Percentiles rank a stretch among this genome's conserved stretches.
Conservation (phyloP, 768 basidiomycete species). For the Xerocomellus chrysenteron region DNA sequence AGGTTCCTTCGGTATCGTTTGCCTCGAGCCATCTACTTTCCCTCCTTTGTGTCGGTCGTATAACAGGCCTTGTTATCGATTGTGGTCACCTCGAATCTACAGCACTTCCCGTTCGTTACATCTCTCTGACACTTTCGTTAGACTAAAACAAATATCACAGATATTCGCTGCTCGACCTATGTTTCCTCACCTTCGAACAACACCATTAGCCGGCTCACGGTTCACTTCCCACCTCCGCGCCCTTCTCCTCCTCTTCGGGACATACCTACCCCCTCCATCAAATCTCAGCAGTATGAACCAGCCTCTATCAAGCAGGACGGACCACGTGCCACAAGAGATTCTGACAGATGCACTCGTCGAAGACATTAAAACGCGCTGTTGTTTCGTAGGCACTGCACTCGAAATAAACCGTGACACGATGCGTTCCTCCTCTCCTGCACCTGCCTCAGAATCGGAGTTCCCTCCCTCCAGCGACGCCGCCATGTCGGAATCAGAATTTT, state of each 20-base stretch:
- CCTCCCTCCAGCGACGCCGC: conserved; percentile 53
- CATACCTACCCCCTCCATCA: conserved; percentile 79
- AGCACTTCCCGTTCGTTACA: conserved; percentile 70
- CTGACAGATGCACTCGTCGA: conserved; percentile 82
- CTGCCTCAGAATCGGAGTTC: conserved; percentile 39
- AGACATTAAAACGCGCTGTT: conserved; percentile 86
- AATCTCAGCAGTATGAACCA: conserved; percentile 65
- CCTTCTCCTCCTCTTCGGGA: conserved; percentile 80
- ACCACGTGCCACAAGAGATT: conserved; percentile 73
- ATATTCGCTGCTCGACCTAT: conserved; percentile 88
- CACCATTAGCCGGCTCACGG: conserved; percentile 84
- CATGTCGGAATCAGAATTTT: conserved; percentile 69
- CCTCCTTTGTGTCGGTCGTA: conserved; percentile 80
- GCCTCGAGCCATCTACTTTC: conserved; percentile 85
- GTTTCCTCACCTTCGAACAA: conserved; percentile 78
- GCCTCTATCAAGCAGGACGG: conserved; percentile 59
- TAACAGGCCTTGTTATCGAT: conserved; percentile 93
- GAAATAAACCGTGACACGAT: conserved; percentile 36
- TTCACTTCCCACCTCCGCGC: conserved; percentile 77
- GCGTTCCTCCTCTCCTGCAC: conserved; percentile 32
- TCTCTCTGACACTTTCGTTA: background rate
- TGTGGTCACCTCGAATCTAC: conserved; percentile 90
- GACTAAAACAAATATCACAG: conserved; percentile 41
- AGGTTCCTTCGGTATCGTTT: conserved; percentile 96
- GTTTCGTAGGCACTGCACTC: conserved; percentile 75